phyloP scores from a whole-genome alignment of 1,284 basidiomycete genomes.

The Sporisorium graminicola region DNA sequence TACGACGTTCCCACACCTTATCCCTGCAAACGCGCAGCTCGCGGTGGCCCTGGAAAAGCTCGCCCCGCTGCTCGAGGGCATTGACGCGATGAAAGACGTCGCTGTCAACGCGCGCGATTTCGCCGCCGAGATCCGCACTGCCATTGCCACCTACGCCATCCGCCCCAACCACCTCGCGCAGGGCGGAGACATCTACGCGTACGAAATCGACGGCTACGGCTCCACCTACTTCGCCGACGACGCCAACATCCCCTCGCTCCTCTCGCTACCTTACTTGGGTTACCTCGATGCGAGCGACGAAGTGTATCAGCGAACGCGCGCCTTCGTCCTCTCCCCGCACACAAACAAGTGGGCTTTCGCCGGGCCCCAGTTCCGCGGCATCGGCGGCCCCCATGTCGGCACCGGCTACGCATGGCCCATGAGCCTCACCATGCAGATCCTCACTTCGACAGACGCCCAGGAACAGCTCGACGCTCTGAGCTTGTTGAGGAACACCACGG shows the following conservation, averaged over 20 bases:
- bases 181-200: constrained; percentile 52
- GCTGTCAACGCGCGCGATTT: constrained; percentile 24
- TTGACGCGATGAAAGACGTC: constrained; percentile 26
- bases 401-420: constrained; percentile 62
- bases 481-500: constrained; percentile 54
- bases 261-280: constrained; percentile 60
- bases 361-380: constrained; percentile 43
- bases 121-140: constrained; percentile 33
- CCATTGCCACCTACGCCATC: constrained; percentile 38
- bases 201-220: constrained; percentile 64
- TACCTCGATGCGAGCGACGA: constrained; percentile 34
- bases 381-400: constrained; percentile 61
- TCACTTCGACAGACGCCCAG: constrained; percentile 49
- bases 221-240: constrained; percentile 58
- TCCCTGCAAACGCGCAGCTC: constrained; percentile 56
- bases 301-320: constrained; percentile 53
- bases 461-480: constrained; percentile 49
- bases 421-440: constrained; percentile 51
- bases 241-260: constrained; percentile 60
- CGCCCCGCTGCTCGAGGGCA: constrained; percentile 13
- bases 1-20: constrained; percentile 53
- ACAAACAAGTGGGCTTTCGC: constrained; percentile 60
- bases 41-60: constrained; percentile 46
- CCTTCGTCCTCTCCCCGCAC: constrained; percentile 33
- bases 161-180: constrained; percentile 18